Evolutionary conservation across 2,329 filamentous ascomycete genomes (phyloP).

Genomic region (Monilinia laxa): DNA sequence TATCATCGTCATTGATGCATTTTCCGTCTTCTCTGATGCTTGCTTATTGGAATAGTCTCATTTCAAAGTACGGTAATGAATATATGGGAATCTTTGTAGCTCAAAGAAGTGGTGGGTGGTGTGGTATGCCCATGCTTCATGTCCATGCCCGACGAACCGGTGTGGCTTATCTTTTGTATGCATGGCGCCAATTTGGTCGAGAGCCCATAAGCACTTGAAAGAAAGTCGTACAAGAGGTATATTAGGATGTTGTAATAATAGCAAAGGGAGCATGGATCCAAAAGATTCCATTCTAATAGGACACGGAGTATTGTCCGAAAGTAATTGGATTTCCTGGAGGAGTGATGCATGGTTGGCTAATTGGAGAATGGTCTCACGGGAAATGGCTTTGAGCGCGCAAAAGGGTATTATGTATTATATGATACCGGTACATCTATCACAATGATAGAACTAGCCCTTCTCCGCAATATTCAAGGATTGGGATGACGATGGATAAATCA

Average conservation of each 20-base stretch:
- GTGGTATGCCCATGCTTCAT: neutral
- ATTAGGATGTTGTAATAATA: neutral
- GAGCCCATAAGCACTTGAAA: constrained; percentile 6
- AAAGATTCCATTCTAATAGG: neutral
- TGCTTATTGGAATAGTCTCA: constrained; percentile 1
- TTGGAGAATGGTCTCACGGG: constrained; percentile 6
- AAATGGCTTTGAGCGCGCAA: neutral
- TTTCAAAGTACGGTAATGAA: constrained; percentile 5
- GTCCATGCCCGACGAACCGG: constrained; percentile 8
- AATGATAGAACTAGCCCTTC: constrained; percentile 4
- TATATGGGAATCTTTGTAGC: neutral
- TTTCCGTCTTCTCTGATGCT: constrained; percentile 1
- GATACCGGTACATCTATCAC: neutral
- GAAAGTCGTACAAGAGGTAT: neutral
- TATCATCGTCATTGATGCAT: neutral
- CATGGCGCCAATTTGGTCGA: constrained; percentile 11
- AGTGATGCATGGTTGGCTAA: constrained; percentile 3
- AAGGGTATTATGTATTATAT: neutral
- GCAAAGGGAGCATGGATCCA: neutral
- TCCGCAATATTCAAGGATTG: constrained; percentile 18
- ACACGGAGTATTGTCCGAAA: constrained; percentile 7
- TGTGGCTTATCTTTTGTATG: constrained; percentile 13
- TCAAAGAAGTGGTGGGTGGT: constrained; percentile 3
- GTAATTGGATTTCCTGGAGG: neutral
- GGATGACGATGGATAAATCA: neutral